Base-by-base conservation (phyloP, 2,329 filamentous ascomycete genomes). In the Lachnellula cervina region DNA sequence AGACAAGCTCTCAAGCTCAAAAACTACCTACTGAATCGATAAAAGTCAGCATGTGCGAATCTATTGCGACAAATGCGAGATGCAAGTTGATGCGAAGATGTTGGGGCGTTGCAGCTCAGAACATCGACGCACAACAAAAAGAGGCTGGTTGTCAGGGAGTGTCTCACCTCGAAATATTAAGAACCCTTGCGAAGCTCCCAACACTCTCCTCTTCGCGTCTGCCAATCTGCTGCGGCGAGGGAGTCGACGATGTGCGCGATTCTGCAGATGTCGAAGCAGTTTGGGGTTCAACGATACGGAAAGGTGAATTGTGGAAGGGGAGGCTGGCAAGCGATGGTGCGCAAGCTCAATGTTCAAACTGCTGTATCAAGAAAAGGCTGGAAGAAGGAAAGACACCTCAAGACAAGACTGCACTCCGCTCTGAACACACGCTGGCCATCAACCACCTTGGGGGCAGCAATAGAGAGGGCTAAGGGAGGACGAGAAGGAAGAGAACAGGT, bases 151-250 rank as follows among this genome's bases (percentile, higher is more conserved):
- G 58, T 57, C 46, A 49, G 51, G 55, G 49, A 54, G 47, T 62
- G 62, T 66, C 66, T 66, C 58, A 68, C 66, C 64, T 67, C 59
- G 60, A 59, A 61, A 60, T 46, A 63, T 56, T 58, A 53, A 50
- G 58, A 59, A 56, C 38, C 52, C 49, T 52, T 52, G 46, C 38
- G 35, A 55, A 54, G 38, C 49, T 45, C 54, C 56, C 58, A 51
- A 53, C 52, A 56, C 54, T 56, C 49, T 54, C 52, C 59, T 54
- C 54, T 55, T 54, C 53, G 28, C 55, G 47, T 53, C 49, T 44
- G 35, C 55, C 46, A 49, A 52, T 51, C 55, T 55, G 40, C 44
- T 49, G 54, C 46, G 38, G 48, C 55, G 48, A 45, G 53, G 43
- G 28, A 48, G 51, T 57, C 53, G 42, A 51, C 50, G 57, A 53